Evolutionary conservation across 768 basidiomycete genomes (phyloP).

Genomic region (Mycena floridula): DNA sequence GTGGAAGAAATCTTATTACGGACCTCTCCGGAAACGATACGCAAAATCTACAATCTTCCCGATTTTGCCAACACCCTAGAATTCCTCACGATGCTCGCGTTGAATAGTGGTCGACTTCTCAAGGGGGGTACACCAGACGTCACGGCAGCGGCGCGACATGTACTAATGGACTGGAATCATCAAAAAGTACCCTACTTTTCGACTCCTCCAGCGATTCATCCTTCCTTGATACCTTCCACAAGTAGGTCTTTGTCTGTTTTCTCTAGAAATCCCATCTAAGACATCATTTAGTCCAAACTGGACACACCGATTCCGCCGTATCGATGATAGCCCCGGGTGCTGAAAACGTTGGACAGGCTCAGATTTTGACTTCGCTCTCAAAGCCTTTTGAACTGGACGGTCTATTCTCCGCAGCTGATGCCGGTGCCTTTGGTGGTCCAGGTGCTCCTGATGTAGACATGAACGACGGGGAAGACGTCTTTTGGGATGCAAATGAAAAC

Average conservation of each 20-base stretch:
- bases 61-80: conserved; percentile 66
- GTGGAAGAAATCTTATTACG: conserved; percentile 84
- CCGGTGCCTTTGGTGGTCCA: conserved; percentile 64
- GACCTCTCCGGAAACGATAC: conserved; percentile 64
- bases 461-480: conserved; percentile 29
- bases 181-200: conserved; percentile 93
- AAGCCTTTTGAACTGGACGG: conserved; percentile 79
- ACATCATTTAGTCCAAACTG: no score
- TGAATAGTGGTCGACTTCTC: conserved; percentile 74
- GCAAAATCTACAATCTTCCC: conserved; percentile 83
- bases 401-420: conserved; percentile 75
- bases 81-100: conserved; percentile 86
- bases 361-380: conserved; percentile 65
- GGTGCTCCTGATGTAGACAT: conserved; percentile 42
- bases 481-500: conserved; percentile 36
- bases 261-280: no score
- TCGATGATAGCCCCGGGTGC: conserved; percentile 58
- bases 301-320: conserved; percentile 15
- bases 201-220: conserved; percentile 69
- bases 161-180: conserved; percentile 91
- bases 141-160: conserved; percentile 71
- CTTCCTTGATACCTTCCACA: conserved; percentile 62
- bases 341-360: conserved; percentile 74
- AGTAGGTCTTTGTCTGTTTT: conserved; percentile 25
- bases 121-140: conserved; percentile 95